A percentile compares a stretch with the other conserved stretches of the same genome.
Evolutionary conservation across 495 filamentous ascomycete species (phyloP).

Genomic region (Lasiosphaeria miniovina): DNA sequence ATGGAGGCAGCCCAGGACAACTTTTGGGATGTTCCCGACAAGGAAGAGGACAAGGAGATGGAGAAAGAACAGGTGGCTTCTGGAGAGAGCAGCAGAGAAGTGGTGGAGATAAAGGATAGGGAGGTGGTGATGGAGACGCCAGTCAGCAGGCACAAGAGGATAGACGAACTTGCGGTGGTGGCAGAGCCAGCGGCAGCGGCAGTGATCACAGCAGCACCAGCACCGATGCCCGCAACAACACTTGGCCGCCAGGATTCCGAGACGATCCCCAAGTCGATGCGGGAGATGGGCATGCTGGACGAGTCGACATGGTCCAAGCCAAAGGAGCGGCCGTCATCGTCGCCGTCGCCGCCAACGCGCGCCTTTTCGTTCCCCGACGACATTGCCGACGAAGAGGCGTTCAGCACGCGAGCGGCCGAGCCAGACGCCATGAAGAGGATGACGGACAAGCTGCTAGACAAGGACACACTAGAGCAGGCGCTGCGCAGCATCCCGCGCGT

Average conservation of each 20-base stretch:
- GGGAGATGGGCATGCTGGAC: slow-evolving; percentile 5
- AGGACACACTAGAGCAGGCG: slow-evolving; percentile 11
- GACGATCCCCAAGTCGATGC: slow-evolving; percentile 31
- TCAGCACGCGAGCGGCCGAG: slow-evolving; percentile 21
- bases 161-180: neutral
- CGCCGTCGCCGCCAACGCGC: slow-evolving; percentile 28
- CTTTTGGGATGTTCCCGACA: slow-evolving; percentile 19
- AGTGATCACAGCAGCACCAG: neutral
- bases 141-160: neutral
- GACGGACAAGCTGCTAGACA: slow-evolving; percentile 3
- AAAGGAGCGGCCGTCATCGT: slow-evolving; percentile 18
- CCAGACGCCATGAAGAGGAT: slow-evolving; percentile 5
- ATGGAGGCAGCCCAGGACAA: slow-evolving; percentile 15
- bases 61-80: neutral
- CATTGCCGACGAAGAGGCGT: slow-evolving; percentile 37
- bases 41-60: neutral
- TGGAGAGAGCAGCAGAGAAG: slow-evolving; percentile 6
- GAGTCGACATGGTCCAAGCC: slow-evolving; percentile 6
- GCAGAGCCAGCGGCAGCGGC: neutral
- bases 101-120: slow-evolving; percentile 7
- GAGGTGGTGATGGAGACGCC: neutral
- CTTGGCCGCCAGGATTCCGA: slow-evolving; percentile 35
- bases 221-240: slow-evolving; percentile 5
- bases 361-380: slow-evolving; percentile 36
- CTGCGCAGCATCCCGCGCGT: slow-evolving; percentile 21